A percentile compares a stretch with the other conserved stretches of the same genome.
Conservation (phyloP, 805 yeast genomes). For the Candida pseudofarinosa region DNA sequence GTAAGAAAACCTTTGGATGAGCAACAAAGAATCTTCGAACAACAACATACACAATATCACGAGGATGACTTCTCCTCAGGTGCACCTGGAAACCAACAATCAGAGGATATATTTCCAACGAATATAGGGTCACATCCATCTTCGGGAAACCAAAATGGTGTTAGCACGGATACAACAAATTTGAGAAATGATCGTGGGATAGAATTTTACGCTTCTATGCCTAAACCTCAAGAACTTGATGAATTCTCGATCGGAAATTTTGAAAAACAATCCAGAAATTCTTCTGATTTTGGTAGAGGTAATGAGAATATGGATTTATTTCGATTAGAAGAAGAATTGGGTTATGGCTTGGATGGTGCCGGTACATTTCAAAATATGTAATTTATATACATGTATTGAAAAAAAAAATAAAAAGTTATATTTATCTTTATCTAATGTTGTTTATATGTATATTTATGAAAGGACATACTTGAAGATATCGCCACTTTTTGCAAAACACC, state of each 20-base stretch:
- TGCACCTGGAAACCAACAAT: slow-evolving; percentile 3
- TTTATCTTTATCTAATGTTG: not conserved
- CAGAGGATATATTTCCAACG: slow-evolving; percentile 8
- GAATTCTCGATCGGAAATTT: slow-evolving; percentile 27
- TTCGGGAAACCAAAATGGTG: slow-evolving; percentile 14
- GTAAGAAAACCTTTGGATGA: slow-evolving; percentile 72
- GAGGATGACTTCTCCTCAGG: slow-evolving; percentile 5
- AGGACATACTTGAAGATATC: slow-evolving; percentile 31
- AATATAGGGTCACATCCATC: slow-evolving; percentile 10
- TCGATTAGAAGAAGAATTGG: slow-evolving; percentile 40
- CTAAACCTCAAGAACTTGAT: slow-evolving; percentile 42
- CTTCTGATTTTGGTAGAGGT: slow-evolving; percentile 1
- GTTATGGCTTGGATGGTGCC: slow-evolving; percentile 42
- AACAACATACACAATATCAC: slow-evolving; percentile 22
- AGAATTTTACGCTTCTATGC: slow-evolving; percentile 33
- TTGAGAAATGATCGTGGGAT: slow-evolving; percentile 16
- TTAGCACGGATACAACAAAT: slow-evolving; percentile 12
- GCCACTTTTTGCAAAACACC: slow-evolving; percentile 39
- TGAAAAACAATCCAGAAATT: slow-evolving; percentile 1
- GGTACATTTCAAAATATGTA: slow-evolving; percentile 12
- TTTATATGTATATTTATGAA: not conserved
- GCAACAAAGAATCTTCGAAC: slow-evolving; percentile 36
- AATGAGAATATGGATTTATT: slow-evolving; percentile 25
- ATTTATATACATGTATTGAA: not conserved
- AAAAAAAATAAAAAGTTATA: not conserved